Base-by-base conservation (phyloP, 2,329 filamentous ascomycete species). In the Sarocladium brachiariae region DNA sequence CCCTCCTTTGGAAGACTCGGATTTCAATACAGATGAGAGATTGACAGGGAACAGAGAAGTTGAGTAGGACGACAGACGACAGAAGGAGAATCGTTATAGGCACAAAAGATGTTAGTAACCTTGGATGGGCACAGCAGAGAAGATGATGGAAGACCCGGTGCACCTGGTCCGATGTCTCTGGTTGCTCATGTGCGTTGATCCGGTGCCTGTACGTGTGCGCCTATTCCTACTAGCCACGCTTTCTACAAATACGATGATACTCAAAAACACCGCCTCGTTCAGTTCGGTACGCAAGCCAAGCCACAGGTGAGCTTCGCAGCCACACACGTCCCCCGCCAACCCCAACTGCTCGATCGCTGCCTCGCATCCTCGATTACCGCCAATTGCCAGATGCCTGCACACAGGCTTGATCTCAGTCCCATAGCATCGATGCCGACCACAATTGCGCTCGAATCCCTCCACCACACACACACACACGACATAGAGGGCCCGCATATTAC, bases 111-210 rank as follows among this genome's bases (percentile, higher is more conserved):
- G 18, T 24, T 47, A 47, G 19, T 10, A 16, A 13, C 10, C 21
- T 3, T 7, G 11, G 16, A 33, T 8, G 25, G 19, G 43, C 25
- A 10, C 25, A 21, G 19, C 10, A 19, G 11, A 19, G 43, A 47
- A 47, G 14, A 31, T 19, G 43, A 33, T 47, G 43, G 43, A 47
- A 47, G 24, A 16, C 16, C 13, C 21, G 25, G 43, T 47, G 24
- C 43, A 47, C 43, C 43, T 47, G 43, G 25, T 19, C 25, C n/a
- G 16, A 47, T 47, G 43, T 47, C 43, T 47, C 43, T 47, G 21
- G 23, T 18, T 25, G 11, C n/a, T 47, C 43, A 47, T 47, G 43
- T 47, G 43, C 43, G 16, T 47, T 25, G 43, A 47, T 47, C 43
- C 27, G 43, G 43, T 47, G 43, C 43, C 6, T 21, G 4, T 30